These are phyloP conservation scores for Penicillium frequentans DNA, from an alignment of 2,329 filamentous ascomycete species.

Conservation along the genomic window DNA sequence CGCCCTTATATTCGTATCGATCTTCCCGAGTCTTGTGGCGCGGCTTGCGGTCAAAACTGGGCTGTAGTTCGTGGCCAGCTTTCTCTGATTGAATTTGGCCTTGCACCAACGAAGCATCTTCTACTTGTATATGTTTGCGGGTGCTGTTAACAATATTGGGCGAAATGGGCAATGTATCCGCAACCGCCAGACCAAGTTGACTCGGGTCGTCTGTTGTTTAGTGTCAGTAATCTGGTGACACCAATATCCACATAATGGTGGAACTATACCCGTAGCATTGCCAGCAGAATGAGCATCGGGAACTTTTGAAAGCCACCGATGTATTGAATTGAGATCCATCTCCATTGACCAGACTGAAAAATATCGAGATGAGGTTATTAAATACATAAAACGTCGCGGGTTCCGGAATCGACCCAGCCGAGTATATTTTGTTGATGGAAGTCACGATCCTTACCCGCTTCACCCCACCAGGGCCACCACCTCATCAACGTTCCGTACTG, in stretches of 20 bases:
- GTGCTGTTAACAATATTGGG: not conserved
- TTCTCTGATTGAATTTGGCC: not conserved
- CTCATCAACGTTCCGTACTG: too few species aligned
- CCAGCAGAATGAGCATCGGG: not conserved
- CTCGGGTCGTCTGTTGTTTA: not conserved
- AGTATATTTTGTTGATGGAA: not conserved
- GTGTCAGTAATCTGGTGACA: not conserved
- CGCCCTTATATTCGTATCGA: conserved; percentile 52
- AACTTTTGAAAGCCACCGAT: conserved; percentile 17
- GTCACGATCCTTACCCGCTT: not conserved
- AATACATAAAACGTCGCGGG: not conserved
- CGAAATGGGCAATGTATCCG: not conserved
- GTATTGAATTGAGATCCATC: conserved; percentile 2
- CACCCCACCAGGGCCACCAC: too few species aligned
- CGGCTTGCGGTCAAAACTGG: conserved; percentile 50
- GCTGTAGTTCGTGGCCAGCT: not conserved
- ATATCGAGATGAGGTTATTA: not conserved
- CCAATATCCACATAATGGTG: not conserved
- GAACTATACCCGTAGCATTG: not conserved
- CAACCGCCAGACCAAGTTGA: not conserved
- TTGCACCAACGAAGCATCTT: not conserved
- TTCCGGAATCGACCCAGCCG: not conserved
- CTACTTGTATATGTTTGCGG: not conserved
- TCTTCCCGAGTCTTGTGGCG: conserved; percentile 59
- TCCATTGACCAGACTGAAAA: not conserved